Base-by-base conservation (phyloP, 306 rosid species). In the Malus sieversii region DNA sequence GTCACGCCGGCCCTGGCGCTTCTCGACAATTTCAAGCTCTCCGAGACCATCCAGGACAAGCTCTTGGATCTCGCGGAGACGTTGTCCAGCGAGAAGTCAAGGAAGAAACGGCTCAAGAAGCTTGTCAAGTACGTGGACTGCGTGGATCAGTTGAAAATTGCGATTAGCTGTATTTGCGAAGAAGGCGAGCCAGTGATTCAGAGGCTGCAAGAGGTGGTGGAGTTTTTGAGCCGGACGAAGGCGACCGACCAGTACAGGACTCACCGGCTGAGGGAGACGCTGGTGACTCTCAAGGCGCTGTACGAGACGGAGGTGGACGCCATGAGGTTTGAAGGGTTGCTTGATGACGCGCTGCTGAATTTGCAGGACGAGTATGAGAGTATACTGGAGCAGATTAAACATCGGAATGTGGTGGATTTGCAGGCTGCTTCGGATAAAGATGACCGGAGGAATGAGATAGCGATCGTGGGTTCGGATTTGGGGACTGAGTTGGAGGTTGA, bases 201-300 rank as follows among this genome's bases (percentile, higher is more conserved):
- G 88, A 85, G 62, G 85, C 96, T 91, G 61, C 98, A 93, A 23
- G 98, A 93, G 82, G 98, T 91, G 71, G 98, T 93, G 55, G 98
- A 93, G 84, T 93, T 89, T 66, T 75, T 93, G 79, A 89, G 98
- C 87, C 70, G 97, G 69, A 91, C 97, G 16, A 93, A 89, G 82
- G 93, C 97, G 1, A 90, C 92, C 0, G 93, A 91, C 79, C 84
- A 78, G 32, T 60, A 79, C 22, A 80, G 97, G 78, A 83, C 86
- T 4, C 75, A 65, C 11, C 83, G 96, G 77, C 44, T 93, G 66
- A 84, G 87, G 75, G 96, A 93, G 83, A 91, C 98, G 32, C 65
- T 91, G 68, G 30, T 78, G 33, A 86, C 97, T 29, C 84, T 91
- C 14, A 93, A 87, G 77, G 92, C 88, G 25, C 70, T 93, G 8